Evolutionary conservation across 371 early-diverging fungal genomes (phyloP).

Genomic region (Phascolomyces articulosus): DNA sequence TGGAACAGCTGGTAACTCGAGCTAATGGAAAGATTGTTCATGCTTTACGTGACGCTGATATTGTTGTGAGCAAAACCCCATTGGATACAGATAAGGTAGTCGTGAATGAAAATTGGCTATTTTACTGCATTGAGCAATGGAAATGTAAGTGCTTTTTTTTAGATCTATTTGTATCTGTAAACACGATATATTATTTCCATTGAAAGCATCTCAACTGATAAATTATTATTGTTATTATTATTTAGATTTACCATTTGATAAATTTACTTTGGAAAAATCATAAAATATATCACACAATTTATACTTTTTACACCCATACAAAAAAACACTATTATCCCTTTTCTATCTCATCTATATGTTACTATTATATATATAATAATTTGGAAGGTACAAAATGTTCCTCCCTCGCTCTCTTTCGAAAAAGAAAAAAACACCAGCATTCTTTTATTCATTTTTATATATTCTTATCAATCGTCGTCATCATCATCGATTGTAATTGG

Average conservation of each 20-base stretch:
- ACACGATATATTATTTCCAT: too few relatives aligned
- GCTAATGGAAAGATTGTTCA: conserved; percentile 13
- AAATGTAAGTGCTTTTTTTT: conserved; percentile 18
- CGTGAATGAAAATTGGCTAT: conserved; percentile 17
- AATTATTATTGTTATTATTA: too few relatives aligned
- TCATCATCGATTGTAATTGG: conserved; percentile 7
- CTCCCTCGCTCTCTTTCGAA: neutral
- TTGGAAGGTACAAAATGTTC: too few relatives aligned
- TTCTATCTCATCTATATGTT: too few relatives aligned
- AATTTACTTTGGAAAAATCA: neutral
- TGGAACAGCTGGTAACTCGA: conserved; percentile 9
- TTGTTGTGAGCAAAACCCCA: conserved; percentile 15
- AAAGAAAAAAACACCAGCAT: neutral
- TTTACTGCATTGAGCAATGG: conserved; percentile 18
- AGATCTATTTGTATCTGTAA: neutral
- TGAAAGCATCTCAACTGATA: too few relatives aligned
- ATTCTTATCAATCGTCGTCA: neutral
- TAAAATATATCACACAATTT: neutral
- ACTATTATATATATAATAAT: too few relatives aligned
- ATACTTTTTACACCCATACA: too few relatives aligned
- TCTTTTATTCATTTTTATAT: neutral
- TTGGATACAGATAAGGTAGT: conserved; percentile 6
- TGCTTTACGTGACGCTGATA: conserved; percentile 6
- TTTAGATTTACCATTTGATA: neutral
- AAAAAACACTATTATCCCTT: too few relatives aligned